Base-by-base conservation (phyloP, 352 stramenopile genomes). In the Globisporangium echinulatum region DNA sequence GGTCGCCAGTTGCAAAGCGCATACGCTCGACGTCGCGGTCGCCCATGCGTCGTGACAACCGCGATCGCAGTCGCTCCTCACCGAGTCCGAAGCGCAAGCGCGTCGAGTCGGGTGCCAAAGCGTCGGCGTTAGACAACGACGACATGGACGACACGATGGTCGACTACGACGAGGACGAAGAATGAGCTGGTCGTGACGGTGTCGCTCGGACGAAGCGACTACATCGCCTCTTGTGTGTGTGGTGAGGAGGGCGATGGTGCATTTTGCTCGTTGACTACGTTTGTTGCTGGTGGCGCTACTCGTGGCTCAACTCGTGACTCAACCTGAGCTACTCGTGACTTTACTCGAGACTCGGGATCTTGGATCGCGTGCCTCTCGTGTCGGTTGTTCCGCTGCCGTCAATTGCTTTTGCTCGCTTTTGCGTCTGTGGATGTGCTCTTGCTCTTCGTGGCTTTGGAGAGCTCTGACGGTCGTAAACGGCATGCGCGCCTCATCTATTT, bases 161-260 rank as follows among this genome's bases (percentile, higher is more conserved):
- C 55, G 82, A 92, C 69, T 92, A 90, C 57, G 82, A 91, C 62
- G 82, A 92, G 72, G 80, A 91, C 59, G 81, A 90, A 51, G 74
- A 84, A 58, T 79, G 70, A 68, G 51, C 43, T 38, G 44, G 50
- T 19, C 8, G 25, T 51, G 39, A 63, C 25, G 58, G 7, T 10
- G 10, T 13, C 42, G 11, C 15, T 47, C 5, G 44, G n/a, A 10
- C 33, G n/a, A 19, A 19, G 43, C 17, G 39, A 44, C 55, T 56
- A 43, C 40, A 52, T 15, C 47, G 10, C 46, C 67, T 17, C 47
- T 46, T 66, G 46, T 62, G 61, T 49, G 63, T 51, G 61, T 47
- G 49, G 36, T 17, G 25, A 33, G 25, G 25, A 33, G 25, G 25
- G 25, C 25, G 25, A 33, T 33, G 25, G 25, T 33, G 25, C 25